phyloP scores from a whole-genome alignment of 768 basidiomycete genomes.

The Boletus pseudopeckii region DNA sequence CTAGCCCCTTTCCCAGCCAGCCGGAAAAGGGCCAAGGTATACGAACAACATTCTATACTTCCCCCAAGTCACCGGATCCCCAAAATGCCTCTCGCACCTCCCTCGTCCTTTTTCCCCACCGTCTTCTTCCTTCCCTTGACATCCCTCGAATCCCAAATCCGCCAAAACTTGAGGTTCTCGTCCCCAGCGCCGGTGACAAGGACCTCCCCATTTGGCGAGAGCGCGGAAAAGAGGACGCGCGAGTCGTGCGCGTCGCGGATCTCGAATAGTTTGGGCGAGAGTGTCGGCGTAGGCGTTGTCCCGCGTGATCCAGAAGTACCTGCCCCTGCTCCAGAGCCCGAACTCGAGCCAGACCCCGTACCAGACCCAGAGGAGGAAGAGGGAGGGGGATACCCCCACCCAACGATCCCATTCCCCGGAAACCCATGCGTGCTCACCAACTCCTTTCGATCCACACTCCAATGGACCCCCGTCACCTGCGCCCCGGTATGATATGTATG shows the following conservation, averaged over 20 bases:
- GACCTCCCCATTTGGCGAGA: conserved; percentile 87
- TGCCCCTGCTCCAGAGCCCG: conserved; percentile 49
- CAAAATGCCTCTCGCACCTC: conserved; percentile 31
- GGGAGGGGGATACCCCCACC: conserved; percentile 73
- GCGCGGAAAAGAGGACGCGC: conserved; percentile 78
- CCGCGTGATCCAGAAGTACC: conserved; percentile 10
- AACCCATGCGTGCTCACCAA: conserved; percentile 92
- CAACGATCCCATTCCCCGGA: conserved; percentile 79
- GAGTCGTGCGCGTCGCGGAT: conserved; percentile 93
- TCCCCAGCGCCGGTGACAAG: conserved; percentile 92
- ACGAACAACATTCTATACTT: not conserved
- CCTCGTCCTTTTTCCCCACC: conserved; percentile 34
- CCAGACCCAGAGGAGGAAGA: conserved; percentile 39
- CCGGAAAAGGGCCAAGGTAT: not conserved
- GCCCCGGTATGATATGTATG: conserved; percentile 84
- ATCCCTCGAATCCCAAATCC: conserved; percentile 66
- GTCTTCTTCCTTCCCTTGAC: conserved; percentile 32
- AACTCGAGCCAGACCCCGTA: conserved; percentile 18
- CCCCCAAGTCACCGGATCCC: conserved; percentile 32
- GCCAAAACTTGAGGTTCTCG: conserved; percentile 97
- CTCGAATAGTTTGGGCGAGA: conserved; percentile 33
- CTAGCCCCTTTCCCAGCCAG: not conserved
- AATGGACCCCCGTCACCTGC: conserved; percentile 90
- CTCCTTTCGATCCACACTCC: conserved; percentile 85
- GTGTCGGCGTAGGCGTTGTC: conserved; percentile 14